A percentile compares a stretch with the other conserved stretches of the same genome.
Evolutionary conservation across 441 rosid species (phyloP).

Genomic region (Rhodomyrtus psidioides): DNA sequence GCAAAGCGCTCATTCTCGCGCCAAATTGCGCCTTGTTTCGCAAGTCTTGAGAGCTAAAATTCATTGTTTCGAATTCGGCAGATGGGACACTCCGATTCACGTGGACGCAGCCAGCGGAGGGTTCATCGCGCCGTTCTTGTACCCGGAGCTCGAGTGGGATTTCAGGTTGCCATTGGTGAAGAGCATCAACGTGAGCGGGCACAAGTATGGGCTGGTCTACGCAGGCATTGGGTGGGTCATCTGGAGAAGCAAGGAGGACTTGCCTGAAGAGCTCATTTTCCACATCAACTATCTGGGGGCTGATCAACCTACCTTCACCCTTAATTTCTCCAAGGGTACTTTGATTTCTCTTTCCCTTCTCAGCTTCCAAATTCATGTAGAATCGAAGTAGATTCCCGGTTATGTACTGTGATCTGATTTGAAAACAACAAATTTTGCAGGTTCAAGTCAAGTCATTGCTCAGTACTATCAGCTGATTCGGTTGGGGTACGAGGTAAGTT

Average conservation of each 20-base stretch:
- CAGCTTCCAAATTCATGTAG: neutral
- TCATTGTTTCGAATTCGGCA: constrained; percentile 2
- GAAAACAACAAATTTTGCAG: constrained; percentile 14
- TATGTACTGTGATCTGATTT: neutral
- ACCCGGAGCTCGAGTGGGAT: constrained; percentile 91
- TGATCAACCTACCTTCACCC: constrained; percentile 96
- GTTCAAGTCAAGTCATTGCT: constrained; percentile 90
- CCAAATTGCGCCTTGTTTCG: neutral
- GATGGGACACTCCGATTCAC: constrained; percentile 90
- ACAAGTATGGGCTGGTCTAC: constrained; percentile 84
- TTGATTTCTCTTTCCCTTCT: neutral
- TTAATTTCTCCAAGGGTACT: constrained; percentile 82
- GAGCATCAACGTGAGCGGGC: constrained; percentile 90
- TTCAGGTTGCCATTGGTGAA: constrained; percentile 78
- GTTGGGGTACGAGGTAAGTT: constrained; percentile 57
- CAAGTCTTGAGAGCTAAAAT: neutral
- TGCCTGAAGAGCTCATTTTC: constrained; percentile 92
- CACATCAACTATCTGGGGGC: constrained; percentile 91
- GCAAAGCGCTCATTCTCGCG: accelerated
- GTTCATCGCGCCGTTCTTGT: constrained; percentile 78
- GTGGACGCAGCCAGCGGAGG: constrained; percentile 98
- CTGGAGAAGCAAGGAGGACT: constrained; percentile 86
- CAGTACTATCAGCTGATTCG: constrained; percentile 88
- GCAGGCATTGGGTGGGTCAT: constrained; percentile 93
- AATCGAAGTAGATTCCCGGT: neutral